Conservation (phyloP, 2,329 filamentous ascomycete genomes). For the Decorospora gaudefroyi region DNA sequence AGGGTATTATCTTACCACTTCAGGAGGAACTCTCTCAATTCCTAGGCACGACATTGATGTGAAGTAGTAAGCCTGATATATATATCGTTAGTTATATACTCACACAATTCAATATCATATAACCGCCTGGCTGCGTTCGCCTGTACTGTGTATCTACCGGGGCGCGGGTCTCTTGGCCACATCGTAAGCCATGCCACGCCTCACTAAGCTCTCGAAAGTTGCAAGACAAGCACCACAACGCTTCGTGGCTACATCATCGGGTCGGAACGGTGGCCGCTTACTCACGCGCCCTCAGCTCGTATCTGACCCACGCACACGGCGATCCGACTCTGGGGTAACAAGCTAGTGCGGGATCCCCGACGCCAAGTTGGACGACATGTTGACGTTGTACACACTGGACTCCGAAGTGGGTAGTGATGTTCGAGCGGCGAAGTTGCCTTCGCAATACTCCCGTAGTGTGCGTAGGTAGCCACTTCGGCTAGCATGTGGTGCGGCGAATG, state of each 20-base stretch:
- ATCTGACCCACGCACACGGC: constrained; percentile 32
- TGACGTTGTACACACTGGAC: no score
- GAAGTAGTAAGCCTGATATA: no score
- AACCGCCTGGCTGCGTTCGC: no score
- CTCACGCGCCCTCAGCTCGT: constrained; percentile 35
- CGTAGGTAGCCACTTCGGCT: constrained; percentile 6
- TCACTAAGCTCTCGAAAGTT: no score
- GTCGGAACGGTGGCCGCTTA: constrained; percentile 23
- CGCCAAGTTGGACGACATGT: constrained; percentile 13
- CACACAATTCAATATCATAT: neutral
- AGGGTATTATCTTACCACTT: constrained; percentile 45
- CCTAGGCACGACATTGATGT: constrained; percentile 35
- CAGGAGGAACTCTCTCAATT: constrained; percentile 47
- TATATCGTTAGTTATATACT: no score
- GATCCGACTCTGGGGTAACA: constrained; percentile 34
- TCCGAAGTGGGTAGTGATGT: neutral
- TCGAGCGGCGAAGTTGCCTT: no score
- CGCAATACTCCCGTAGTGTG: no score
- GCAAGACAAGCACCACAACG: constrained; percentile 6
- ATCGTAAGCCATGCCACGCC: no score
- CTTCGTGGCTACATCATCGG: constrained; percentile 9
- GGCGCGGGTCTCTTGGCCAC: no score
- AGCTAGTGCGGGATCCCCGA: constrained; percentile 24
- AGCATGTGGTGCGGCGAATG: constrained; percentile 11
- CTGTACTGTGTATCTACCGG: neutral